Conservation (phyloP, 345 rosid species). For the Brassica carinata region DNA sequence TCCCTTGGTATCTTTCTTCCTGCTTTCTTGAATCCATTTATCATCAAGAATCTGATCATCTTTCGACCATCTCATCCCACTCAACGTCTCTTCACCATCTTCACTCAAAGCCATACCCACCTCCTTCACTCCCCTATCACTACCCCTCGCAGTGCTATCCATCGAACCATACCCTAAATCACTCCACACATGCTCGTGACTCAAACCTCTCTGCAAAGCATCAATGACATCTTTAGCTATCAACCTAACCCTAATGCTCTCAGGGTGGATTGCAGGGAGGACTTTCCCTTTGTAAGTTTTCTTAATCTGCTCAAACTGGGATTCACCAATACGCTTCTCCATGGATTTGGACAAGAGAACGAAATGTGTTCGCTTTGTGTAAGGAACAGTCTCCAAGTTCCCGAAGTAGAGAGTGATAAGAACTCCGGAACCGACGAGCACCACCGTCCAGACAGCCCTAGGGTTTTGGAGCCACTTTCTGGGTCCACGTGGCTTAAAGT, state of each 20-base stretch:
- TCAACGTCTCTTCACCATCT: slow-evolving; percentile 25
- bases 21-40: slow-evolving; percentile 71
- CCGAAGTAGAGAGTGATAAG: slow-evolving; percentile 64
- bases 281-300: slow-evolving; percentile 62
- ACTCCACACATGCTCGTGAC: slow-evolving; percentile 67
- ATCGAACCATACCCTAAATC: slow-evolving; percentile 70
- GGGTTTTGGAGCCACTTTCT: slow-evolving; percentile 72
- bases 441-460: slow-evolving; percentile 50
- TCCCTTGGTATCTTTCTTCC: slow-evolving; percentile 59
- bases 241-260: slow-evolving; percentile 69
- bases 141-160: slow-evolving; percentile 35
- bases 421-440: slow-evolving; percentile 59
- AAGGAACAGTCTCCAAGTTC: slow-evolving; percentile 79
- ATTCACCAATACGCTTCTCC: slow-evolving; percentile 73
- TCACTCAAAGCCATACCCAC: slow-evolving; percentile 48
- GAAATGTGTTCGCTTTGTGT: slow-evolving; percentile 79
- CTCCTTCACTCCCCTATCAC: slow-evolving; percentile 46
- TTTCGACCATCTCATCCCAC: slow-evolving; percentile 50
- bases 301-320: slow-evolving; percentile 65
- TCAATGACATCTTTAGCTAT: slow-evolving; percentile 73
- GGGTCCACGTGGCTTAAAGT: slow-evolving; percentile 76
- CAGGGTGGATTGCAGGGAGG: slow-evolving; percentile 81
- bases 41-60: slow-evolving; percentile 91
- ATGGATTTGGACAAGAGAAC: slow-evolving; percentile 65
- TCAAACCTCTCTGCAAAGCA: slow-evolving; percentile 82